Evolutionary conservation across 2,329 filamentous ascomycete species (phyloP).

Genomic region (Ceratocystis smalleyi): DNA sequence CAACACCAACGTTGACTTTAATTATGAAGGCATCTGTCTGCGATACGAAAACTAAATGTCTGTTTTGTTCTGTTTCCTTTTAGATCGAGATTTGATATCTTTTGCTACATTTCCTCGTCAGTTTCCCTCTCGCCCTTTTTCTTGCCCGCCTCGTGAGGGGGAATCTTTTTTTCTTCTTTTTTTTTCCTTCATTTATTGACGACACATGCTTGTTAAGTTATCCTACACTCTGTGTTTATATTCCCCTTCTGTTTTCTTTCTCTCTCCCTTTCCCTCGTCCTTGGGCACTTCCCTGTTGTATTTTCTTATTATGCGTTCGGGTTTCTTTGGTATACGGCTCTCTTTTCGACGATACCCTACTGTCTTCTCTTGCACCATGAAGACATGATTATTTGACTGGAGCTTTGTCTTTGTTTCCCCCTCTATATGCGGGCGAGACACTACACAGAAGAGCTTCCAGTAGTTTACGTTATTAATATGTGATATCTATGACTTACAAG

Average conservation of each 20-base stretch:
- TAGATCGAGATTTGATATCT: too few relatives aligned
- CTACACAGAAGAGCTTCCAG: too few relatives aligned
- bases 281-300: background rate
- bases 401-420: background rate
- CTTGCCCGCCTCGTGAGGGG: background rate
- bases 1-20: too few relatives aligned
- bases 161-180: background rate
- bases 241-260: background rate
- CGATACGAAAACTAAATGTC: too few relatives aligned
- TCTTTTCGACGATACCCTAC: background rate
- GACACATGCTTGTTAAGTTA: background rate
- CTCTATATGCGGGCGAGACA: too few relatives aligned
- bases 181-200: background rate
- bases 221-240: background rate
- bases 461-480: too few relatives aligned
- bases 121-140: slow-evolving; percentile 6
- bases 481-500: too few relatives aligned
- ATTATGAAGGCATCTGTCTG: too few relatives aligned
- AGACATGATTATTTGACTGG: background rate
- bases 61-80: too few relatives aligned
- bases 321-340: background rate
- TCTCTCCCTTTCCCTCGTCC: background rate
- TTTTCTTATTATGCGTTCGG: background rate
- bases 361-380: background rate
- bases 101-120: background rate